Evolutionary conservation across 164 flowering plant species (phyloP).

Genomic region (Vitis labrusca): DNA sequence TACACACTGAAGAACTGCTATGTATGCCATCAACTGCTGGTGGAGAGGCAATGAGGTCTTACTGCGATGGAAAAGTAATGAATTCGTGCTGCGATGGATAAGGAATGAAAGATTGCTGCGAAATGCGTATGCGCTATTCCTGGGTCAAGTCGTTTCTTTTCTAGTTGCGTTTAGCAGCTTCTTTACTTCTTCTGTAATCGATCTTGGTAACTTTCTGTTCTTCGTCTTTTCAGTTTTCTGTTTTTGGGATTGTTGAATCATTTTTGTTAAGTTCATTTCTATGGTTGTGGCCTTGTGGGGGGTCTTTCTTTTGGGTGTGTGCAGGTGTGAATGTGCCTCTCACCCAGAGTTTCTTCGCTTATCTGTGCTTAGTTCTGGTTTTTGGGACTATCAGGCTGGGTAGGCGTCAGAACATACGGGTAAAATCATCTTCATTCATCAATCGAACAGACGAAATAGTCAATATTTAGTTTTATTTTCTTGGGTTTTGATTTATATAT

Average conservation of each 20-base stretch:
- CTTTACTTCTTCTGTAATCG: slow-evolving; percentile 52
- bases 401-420: slow-evolving; percentile 51
- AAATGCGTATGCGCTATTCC: slow-evolving; percentile 22
- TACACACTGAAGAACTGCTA: background rate
- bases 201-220: slow-evolving; percentile 33
- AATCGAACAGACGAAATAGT: background rate
- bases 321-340: slow-evolving; percentile 74
- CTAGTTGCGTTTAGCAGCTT: slow-evolving; percentile 44
- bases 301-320: background rate
- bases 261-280: background rate
- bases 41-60: slow-evolving; percentile 25
- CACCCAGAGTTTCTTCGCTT: slow-evolving; percentile 55
- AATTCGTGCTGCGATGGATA: background rate
- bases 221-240: background rate
- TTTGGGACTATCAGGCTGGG: slow-evolving; percentile 59
- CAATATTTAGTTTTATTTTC: background rate
- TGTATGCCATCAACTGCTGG: slow-evolving; percentile 13
- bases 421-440: slow-evolving; percentile 11
- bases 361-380: slow-evolving; percentile 54
- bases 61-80: no score
- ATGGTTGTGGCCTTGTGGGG: no score
- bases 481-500: no score
- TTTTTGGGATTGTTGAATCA: background rate
- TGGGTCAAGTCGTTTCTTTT: slow-evolving; percentile 65
- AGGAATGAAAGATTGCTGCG: background rate